phyloP scores from a whole-genome alignment of 2,329 filamentous ascomycete species.

The Fragosphaeria purpurea region DNA sequence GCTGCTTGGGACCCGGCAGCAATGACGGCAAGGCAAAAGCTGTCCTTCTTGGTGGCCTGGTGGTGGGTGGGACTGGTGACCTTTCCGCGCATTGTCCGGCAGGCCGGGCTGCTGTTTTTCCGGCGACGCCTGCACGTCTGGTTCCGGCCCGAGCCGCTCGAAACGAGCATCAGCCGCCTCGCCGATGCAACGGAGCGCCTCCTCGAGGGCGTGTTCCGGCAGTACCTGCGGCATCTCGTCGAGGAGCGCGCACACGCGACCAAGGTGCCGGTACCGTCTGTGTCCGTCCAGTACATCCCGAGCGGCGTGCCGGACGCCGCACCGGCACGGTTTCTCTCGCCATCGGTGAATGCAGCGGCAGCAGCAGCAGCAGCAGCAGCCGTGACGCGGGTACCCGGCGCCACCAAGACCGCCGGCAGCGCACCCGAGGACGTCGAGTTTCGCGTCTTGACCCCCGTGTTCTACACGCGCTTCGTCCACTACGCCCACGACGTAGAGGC shows the following conservation, averaged over 20 bases:
- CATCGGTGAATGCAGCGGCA: slow-evolving; percentile 1
- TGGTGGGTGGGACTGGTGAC: slow-evolving; percentile 60
- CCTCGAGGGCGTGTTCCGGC: slow-evolving; percentile 37
- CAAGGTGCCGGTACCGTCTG: not conserved
- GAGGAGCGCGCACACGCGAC: slow-evolving; percentile 24
- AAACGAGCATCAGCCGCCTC: slow-evolving; percentile 41
- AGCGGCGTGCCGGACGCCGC: slow-evolving; percentile 32
- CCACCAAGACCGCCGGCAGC: slow-evolving; percentile 1
- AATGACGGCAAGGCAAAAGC: slow-evolving; percentile 32
- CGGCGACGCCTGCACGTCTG: slow-evolving; percentile 49
- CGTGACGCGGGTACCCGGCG: not conserved
- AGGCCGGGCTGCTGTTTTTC: slow-evolving; percentile 51
- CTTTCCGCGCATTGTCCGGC: slow-evolving; percentile 53
- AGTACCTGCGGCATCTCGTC: slow-evolving; percentile 40
- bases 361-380: not conserved
- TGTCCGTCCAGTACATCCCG: slow-evolving; percentile 45
- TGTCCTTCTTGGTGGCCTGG: slow-evolving; percentile 44
- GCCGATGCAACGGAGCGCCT: slow-evolving; percentile 39
- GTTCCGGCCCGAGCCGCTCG: slow-evolving; percentile 53
- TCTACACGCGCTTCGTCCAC: slow-evolving; percentile 56
- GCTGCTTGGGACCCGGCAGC: slow-evolving; percentile 37
- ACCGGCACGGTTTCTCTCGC: slow-evolving; percentile 29
- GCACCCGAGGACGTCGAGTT: slow-evolving; percentile 37
- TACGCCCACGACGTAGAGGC: slow-evolving; percentile 54
- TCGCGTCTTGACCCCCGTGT: slow-evolving; percentile 51